Evolutionary conservation across 1,284 basidiomycete genomes (phyloP).

Genomic region (Sutorius eximius): DNA sequence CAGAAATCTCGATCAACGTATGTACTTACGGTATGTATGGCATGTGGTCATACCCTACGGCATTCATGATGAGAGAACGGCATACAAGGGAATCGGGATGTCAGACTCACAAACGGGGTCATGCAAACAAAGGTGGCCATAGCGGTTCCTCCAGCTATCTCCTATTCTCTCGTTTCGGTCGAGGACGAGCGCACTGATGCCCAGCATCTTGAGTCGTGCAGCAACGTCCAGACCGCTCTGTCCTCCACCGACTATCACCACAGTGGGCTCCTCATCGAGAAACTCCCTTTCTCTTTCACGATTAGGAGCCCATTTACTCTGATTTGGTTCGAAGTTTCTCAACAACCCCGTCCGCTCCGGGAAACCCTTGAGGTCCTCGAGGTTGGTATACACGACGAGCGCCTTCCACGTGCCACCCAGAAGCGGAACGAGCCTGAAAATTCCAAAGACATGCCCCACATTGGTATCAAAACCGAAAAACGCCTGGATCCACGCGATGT

Average conservation of each 20-base stretch:
- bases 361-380: neutral
- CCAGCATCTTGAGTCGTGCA: neutral
- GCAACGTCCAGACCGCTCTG: neutral
- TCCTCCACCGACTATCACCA: neutral
- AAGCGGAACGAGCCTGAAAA: neutral
- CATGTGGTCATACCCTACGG: conserved; percentile 35
- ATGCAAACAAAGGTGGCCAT: neutral
- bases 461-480: neutral
- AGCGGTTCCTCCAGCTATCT: neutral
- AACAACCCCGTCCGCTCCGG: neutral
- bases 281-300: neutral
- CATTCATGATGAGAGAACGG: neutral
- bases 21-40: conserved; percentile 37
- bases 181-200: neutral
- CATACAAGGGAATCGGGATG: neutral
- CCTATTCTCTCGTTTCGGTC: neutral
- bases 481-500: neutral
- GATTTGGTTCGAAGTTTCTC: neutral
- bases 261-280: neutral
- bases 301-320: too few relatives aligned
- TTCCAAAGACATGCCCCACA: neutral
- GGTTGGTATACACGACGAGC: neutral
- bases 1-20: neutral
- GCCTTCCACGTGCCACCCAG: neutral
- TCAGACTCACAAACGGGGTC: conserved; percentile 10